A percentile compares a stretch with the other conserved stretches of the same genome.
Conservation (phyloP, 495 filamentous ascomycete species). For the Xylona heveae region DNA sequence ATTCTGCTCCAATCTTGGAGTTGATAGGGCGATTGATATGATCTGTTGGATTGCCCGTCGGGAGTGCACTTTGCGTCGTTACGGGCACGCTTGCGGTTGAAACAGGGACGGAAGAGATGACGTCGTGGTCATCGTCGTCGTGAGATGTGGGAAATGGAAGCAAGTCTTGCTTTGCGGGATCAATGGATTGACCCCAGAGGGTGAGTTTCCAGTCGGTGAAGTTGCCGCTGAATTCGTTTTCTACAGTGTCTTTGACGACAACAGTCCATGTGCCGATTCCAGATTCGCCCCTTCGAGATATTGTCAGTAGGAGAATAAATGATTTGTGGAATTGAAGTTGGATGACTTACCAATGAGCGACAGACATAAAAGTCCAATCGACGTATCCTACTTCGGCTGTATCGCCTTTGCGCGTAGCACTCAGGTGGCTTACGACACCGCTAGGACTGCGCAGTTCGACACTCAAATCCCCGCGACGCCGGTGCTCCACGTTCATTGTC, state of each 20-base stretch:
- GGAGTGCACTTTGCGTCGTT: conserved; percentile 22
- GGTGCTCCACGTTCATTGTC: conserved; percentile 88
- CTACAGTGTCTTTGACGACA: conserved; percentile 64
- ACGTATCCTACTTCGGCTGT: conserved; percentile 46
- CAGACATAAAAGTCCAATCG: conserved; percentile 98
- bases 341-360: conserved; percentile 68
- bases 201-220: conserved; percentile 89
- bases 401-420: conserved; percentile 48
- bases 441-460: conserved; percentile 78
- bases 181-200: conserved; percentile 76
- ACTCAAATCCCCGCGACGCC: conserved; percentile 70
- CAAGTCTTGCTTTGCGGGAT: conserved; percentile 42
- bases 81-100: conserved; percentile 28
- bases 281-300: conserved; percentile 54
- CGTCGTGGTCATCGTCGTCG: conserved; percentile 63
- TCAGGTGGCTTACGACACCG: conserved; percentile 65
- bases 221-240: conserved; percentile 53
- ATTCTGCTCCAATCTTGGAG: conserved; percentile 18
- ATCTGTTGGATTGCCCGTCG: conserved; percentile 36
- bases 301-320: no score
- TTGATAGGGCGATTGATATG: conserved; percentile 61
- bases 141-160: conserved; percentile 70
- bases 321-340: neutral
- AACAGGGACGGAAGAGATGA: conserved; percentile 25
- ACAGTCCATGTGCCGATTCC: conserved; percentile 80